Evolutionary conservation across 176 grass and related monocot genomes (phyloP).

Genomic region (Avena atlantica): DNA sequence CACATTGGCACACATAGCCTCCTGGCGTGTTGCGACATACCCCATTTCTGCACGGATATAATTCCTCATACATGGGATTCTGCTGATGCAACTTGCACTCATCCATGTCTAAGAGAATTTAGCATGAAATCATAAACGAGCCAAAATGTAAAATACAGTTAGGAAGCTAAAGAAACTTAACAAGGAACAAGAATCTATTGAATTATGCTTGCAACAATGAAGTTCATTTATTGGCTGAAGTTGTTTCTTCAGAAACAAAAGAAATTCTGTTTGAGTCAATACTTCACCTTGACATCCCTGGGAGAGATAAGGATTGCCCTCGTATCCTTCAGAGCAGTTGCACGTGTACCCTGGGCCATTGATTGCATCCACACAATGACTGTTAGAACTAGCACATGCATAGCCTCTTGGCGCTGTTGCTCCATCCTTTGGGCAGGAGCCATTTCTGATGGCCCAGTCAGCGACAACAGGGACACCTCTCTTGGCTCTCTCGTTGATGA

Average conservation of each 20-base stretch:
- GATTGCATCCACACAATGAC: neutral
- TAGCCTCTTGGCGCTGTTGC: neutral
- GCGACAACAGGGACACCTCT: neutral
- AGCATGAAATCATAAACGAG: neutral
- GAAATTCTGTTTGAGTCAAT: neutral
- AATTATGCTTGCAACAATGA: neutral
- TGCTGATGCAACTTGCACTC: conserved; percentile 38
- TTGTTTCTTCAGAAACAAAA: neutral
- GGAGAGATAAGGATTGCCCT: conserved; percentile 45
- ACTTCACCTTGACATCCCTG: conserved; percentile 47
- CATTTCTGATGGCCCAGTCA: conserved; percentile 45
- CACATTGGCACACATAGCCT: conserved; percentile 41
- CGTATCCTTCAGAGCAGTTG: conserved; percentile 40
- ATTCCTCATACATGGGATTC: conserved; percentile 13
- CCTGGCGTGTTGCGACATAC: conserved; percentile 38
- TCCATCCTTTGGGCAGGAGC: conserved; percentile 33
- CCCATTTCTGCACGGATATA: conserved; percentile 46
- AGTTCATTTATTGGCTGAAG: neutral
- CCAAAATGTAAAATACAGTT: neutral
- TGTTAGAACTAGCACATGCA: conserved; percentile 40
- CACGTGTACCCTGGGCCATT: conserved; percentile 50
- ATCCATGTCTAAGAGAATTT: conserved; percentile 36
- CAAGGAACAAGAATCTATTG: neutral
- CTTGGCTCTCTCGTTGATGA: conserved; percentile 1
- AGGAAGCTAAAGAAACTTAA: neutral